Evolutionary conservation across 345 rosid species (phyloP).

Genomic region (Citrus inodora): DNA sequence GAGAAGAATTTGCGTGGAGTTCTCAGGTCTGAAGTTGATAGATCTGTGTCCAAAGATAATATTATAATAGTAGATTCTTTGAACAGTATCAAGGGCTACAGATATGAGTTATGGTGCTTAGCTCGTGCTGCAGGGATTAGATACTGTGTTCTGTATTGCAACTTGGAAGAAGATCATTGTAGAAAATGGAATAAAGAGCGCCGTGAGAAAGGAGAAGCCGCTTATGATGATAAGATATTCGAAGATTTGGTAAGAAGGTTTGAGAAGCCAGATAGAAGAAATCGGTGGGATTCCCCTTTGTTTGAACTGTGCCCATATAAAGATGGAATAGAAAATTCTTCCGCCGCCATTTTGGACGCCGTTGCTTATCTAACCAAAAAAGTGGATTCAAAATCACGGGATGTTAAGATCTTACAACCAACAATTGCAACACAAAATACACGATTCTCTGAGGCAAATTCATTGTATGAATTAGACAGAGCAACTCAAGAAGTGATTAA

Average conservation of each 20-base stretch:
- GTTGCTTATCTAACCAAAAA: slow-evolving; percentile 76
- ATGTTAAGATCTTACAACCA: slow-evolving; percentile 81
- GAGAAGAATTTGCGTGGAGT: slow-evolving; percentile 96
- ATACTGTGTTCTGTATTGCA: slow-evolving; percentile 75
- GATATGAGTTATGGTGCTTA: slow-evolving; percentile 94
- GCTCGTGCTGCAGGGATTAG: slow-evolving; percentile 89
- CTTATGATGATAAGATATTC: slow-evolving; percentile 62
- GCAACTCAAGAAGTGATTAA: slow-evolving; percentile 84
- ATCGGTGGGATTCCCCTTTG: slow-evolving; percentile 95
- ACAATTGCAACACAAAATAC: slow-evolving; percentile 82
- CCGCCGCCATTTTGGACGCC: slow-evolving; percentile 61
- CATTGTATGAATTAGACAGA: slow-evolving; percentile 77
- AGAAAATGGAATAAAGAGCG: slow-evolving; percentile 81
- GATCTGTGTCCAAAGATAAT: slow-evolving; percentile 83
- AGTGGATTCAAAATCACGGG: slow-evolving; percentile 67
- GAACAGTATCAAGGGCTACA: slow-evolving; percentile 91
- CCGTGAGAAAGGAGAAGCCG: slow-evolving; percentile 50
- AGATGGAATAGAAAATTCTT: slow-evolving; percentile 56
- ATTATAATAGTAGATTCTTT: slow-evolving; percentile 85
- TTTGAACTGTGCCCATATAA: slow-evolving; percentile 65
- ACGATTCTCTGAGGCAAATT: slow-evolving; percentile 73
- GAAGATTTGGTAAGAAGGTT: slow-evolving; percentile 82
- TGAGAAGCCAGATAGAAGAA: slow-evolving; percentile 88
- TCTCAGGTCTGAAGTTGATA: slow-evolving; percentile 94
- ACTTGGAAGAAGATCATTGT: slow-evolving; percentile 61